Evolutionary conservation across 768 basidiomycete genomes (phyloP).

Genomic region (Baorangia bicolor): DNA sequence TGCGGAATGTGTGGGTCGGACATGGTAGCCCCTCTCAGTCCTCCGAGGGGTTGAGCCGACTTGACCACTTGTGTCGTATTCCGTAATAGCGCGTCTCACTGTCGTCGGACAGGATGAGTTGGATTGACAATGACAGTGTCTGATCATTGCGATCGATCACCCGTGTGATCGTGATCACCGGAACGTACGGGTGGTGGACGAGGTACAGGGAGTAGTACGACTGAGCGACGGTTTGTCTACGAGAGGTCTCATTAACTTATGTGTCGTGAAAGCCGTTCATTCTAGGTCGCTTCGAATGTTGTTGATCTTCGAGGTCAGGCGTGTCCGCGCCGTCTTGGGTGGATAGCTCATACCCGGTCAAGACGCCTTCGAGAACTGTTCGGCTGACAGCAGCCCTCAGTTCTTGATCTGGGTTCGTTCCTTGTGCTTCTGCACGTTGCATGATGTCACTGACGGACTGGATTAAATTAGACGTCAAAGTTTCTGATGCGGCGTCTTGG

Average conservation of each 20-base stretch:
- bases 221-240: background rate
- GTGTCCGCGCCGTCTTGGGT: conserved; percentile 11
- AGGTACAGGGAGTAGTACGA: conserved; percentile 14
- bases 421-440: conserved; percentile 53
- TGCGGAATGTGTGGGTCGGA: conserved; percentile 16
- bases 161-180: conserved; percentile 35
- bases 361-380: conserved; percentile 66
- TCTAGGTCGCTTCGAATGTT: conserved; percentile 25
- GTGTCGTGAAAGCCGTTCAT: conserved; percentile 19
- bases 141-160: conserved; percentile 34
- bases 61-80: background rate
- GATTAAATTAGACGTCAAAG: conserved; percentile 67
- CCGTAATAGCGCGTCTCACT: background rate
- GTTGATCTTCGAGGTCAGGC: conserved; percentile 9
- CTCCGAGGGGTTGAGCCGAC: conserved; percentile 12
- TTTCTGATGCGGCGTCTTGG: conserved; percentile 68
- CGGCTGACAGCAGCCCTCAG: conserved; percentile 58
- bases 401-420: conserved; percentile 65
- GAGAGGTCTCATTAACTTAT: background rate
- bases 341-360: conserved; percentile 57
- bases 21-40: conserved; percentile 10
- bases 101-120: background rate
- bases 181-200: conserved; percentile 26
- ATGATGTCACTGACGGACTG: conserved; percentile 66
- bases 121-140: conserved; percentile 24